Conservation (phyloP, 2,329 filamentous ascomycete species). For the Lizonia empirigonia region DNA sequence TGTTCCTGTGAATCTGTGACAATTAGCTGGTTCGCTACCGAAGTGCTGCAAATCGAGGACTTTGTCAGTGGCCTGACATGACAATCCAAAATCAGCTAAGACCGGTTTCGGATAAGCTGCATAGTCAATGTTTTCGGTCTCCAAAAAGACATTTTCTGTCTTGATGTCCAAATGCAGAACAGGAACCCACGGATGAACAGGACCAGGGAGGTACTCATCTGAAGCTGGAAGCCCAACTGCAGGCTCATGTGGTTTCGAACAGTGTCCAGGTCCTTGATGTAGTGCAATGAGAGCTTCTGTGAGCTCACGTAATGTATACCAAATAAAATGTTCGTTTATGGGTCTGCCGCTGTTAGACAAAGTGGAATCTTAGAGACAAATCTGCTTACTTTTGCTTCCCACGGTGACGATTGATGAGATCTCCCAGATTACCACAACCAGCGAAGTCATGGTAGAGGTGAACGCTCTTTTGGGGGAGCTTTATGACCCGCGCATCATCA, state of each 20-base stretch:
- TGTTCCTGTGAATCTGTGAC: background rate
- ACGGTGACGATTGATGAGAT: background rate
- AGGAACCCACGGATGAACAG: background rate
- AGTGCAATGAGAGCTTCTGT: conserved; percentile 1
- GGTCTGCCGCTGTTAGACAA: background rate
- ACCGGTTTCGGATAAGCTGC: background rate
- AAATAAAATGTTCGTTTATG: background rate
- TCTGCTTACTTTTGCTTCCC: no score
- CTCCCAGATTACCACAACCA: background rate
- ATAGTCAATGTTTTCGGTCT: background rate
- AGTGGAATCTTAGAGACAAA: no score
- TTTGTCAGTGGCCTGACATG: background rate
- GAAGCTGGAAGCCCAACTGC: background rate
- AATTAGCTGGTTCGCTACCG: no score
- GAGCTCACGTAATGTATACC: background rate
- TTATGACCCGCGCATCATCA: background rate
- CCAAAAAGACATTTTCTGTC: background rate
- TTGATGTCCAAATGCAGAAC: background rate
- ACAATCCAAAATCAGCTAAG: background rate
- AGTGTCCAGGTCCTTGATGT: background rate
- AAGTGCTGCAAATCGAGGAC: background rate
- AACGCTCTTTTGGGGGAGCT: background rate
- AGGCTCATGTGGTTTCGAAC: background rate
- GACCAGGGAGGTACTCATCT: background rate
- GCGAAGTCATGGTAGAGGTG: conserved; percentile 6